These are phyloP conservation scores for Mycena latifolia DNA, from an alignment of 768 basidiomycete species.

Conservation along the genomic window DNA sequence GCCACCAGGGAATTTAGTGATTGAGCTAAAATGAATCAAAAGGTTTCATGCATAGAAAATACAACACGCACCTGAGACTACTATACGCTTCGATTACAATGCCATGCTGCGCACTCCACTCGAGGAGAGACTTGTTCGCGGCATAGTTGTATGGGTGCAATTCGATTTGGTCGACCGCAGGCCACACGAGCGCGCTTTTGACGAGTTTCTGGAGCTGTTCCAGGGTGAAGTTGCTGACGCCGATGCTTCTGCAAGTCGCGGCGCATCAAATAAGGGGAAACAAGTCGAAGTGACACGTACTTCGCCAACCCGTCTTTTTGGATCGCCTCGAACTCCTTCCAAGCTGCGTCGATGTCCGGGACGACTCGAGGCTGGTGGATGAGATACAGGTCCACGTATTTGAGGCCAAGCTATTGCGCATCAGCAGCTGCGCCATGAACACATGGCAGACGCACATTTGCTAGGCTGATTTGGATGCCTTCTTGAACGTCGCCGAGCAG, in stretches of 20 bases:
- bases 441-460: slow-evolving; percentile 44
- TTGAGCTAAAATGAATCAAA: too few species aligned
- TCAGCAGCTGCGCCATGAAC: not conserved
- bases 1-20: slow-evolving; percentile 57
- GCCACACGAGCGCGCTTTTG: slow-evolving; percentile 53
- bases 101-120: slow-evolving; percentile 54
- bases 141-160: slow-evolving; percentile 67
- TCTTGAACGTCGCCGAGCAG: slow-evolving; percentile 41
- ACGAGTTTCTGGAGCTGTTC: slow-evolving; percentile 55
- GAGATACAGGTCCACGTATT: slow-evolving; percentile 65
- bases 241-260: slow-evolving; percentile 58
- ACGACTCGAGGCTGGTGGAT: slow-evolving; percentile 54
- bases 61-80: slow-evolving; percentile 56
- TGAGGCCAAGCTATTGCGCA: slow-evolving; percentile 53
- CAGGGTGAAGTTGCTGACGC: slow-evolving; percentile 62
- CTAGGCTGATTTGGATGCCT: slow-evolving; percentile 49
- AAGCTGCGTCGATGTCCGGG: slow-evolving; percentile 43
- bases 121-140: slow-evolving; percentile 53
- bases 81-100: slow-evolving; percentile 66
- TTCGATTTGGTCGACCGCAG: slow-evolving; percentile 52
- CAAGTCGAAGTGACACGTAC: slow-evolving; percentile 18
- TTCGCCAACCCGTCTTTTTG: slow-evolving; percentile 46
- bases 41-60: too few species aligned
- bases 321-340: slow-evolving; percentile 57
- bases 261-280: too few species aligned